phyloP scores from a whole-genome alignment of 495 filamentous ascomycete genomes.

The Jackrogersella minutella region DNA sequence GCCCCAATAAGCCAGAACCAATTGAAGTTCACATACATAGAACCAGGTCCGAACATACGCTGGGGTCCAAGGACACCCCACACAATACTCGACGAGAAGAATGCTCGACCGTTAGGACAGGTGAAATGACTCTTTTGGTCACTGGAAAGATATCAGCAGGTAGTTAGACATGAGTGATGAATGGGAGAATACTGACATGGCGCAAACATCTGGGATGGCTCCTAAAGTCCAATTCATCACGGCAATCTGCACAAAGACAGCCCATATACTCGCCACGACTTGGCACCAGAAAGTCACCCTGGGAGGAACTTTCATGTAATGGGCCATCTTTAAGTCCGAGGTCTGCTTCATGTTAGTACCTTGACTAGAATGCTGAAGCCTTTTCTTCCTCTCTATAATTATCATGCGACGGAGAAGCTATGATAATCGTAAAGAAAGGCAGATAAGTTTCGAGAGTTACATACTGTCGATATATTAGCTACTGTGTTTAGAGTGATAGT shows the following conservation, averaged over 20 bases:
- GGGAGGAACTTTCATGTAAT: constrained; percentile 74
- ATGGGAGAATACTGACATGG: constrained; percentile 32
- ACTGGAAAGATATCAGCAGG: constrained; percentile 19
- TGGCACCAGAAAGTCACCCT: constrained; percentile 66
- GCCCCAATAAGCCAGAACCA: constrained; percentile 68
- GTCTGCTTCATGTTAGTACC: constrained; percentile 39
- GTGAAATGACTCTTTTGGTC: constrained; percentile 61
- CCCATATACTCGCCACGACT: constrained; percentile 63
- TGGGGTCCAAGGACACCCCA: constrained; percentile 67
- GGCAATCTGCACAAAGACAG: constrained; percentile 65
- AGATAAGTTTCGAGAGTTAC: constrained; percentile 8
- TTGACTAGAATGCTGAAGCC: background rate
- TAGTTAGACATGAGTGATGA: background rate
- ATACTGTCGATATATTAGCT: constrained; percentile 26
- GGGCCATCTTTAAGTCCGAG: constrained; percentile 64
- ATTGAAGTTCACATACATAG: constrained; percentile 65
- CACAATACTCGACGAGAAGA: constrained; percentile 63
- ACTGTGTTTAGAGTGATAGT: background rate
- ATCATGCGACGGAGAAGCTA: background rate
- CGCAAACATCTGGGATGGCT: constrained; percentile 63
- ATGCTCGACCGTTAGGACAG: constrained; percentile 68
- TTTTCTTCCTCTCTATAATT: background rate
- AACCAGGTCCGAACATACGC: constrained; percentile 64
- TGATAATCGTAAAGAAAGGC: too few species aligned
- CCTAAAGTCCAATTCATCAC: constrained; percentile 69